Evolutionary conservation across 257 asterid genomes (phyloP), one percentile per base, ranked within the genome.

Genomic region (Orobanche coerulescens): DNA sequence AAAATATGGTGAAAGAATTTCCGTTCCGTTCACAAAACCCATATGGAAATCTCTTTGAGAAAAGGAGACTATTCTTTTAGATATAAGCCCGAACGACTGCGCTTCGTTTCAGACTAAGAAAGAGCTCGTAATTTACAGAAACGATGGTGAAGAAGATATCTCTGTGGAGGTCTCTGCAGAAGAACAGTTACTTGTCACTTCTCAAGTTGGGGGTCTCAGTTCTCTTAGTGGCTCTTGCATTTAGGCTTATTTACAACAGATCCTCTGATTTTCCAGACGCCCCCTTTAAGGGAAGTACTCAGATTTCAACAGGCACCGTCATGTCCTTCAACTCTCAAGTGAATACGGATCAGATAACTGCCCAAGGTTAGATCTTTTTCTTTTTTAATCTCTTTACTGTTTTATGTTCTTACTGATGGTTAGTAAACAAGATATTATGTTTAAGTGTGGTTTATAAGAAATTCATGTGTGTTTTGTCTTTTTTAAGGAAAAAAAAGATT

Each of bases 181-280:
- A 78, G 81, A 75, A 65, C 50, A 82, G 76, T 63, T 69, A 74
- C 70, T 70, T 73, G 46, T n/a, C n/a, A n/a, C 66, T 76, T 62
- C 25, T 81, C 15, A 87, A 85, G 78, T 43, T 85, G 65, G 88
- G 90, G 13, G 52, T 77, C 57, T 76, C 81, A 16, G 28, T 83
- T 71, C 66, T 91, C 2, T 50, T 87, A 4, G 71, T 80, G 65
- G 90, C 73, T 47, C 80, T 88, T 63, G 80, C 72, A 56, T 80
- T 83, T 67, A 73, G 68, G 75, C 76, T 85, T 19, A 69, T 83
- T 5, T 73, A 37, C 53, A 66, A 72, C 65, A 74, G 83, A 84
- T 79, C 90, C 57, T 57, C 61, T 56, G 82, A 65, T 40, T 69
- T 79, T 49, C 46, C 79, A 30, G 68, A 60, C 39, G 60, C 74